Evolutionary conservation across 768 basidiomycete genomes (phyloP).

Genomic region (Suillus ampliporus): DNA sequence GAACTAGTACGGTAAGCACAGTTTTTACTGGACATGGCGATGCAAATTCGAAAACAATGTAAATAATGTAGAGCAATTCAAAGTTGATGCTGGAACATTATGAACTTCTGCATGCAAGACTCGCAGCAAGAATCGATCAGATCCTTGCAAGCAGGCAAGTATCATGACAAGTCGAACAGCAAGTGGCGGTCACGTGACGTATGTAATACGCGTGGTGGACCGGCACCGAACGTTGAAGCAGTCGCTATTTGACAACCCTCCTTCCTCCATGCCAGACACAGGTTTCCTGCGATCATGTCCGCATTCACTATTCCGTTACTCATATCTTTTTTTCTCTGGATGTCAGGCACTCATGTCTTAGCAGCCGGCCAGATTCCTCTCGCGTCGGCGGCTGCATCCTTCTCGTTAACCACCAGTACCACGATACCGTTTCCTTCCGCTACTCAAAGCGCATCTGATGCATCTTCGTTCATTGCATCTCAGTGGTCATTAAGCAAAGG

Average conservation of each 20-base stretch:
- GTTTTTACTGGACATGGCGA: not conserved
- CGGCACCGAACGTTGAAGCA: too few relatives aligned
- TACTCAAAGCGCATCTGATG: slow-evolving; percentile 54
- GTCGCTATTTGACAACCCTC: too few relatives aligned
- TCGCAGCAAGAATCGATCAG: too few relatives aligned
- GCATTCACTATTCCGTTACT: not conserved
- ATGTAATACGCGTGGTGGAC: too few relatives aligned
- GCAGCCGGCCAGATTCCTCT: slow-evolving; percentile 11
- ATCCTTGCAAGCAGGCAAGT: too few relatives aligned
- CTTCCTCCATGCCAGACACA: not conserved
- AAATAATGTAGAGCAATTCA: not conserved
- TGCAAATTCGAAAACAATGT: not conserved
- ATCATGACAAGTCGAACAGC: too few relatives aligned
- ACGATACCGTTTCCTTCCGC: slow-evolving; percentile 67
- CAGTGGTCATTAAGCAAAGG: slow-evolving; percentile 68
- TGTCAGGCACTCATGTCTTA: slow-evolving; percentile 5
- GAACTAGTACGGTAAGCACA: not conserved
- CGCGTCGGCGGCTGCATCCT: slow-evolving; percentile 51
- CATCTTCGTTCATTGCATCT: slow-evolving; percentile 56
- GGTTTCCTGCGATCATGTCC: not conserved
- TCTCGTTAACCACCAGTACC: slow-evolving; percentile 64
- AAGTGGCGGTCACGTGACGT: too few relatives aligned
- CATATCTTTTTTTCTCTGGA: not conserved
- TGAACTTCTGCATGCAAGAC: too few relatives aligned
- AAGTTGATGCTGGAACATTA: too few relatives aligned